Evolutionary conservation across 1,284 basidiomycete species (phyloP).

Genomic region (Macrocybe sp.): DNA sequence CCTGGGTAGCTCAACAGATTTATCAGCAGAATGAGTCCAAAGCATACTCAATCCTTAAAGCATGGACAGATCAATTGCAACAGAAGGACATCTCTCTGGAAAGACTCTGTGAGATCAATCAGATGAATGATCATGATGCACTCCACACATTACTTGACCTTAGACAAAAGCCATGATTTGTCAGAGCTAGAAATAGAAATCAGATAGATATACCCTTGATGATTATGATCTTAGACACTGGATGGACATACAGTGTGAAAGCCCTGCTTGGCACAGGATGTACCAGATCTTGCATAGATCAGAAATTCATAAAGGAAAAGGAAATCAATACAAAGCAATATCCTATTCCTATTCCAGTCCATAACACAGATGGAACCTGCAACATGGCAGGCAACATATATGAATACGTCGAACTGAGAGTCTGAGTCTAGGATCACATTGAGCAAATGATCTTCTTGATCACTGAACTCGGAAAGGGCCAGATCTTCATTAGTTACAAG

Average conservation of each 20-base stretch:
- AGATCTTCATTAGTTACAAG: background rate
- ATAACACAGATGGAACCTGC: conserved; percentile 18
- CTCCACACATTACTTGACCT: no score
- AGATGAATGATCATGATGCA: no score
- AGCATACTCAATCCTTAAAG: no score
- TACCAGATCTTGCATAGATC: conserved; percentile 13
- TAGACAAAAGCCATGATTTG: no score
- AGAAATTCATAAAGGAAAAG: conserved; percentile 9
- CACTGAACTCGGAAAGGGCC: conserved; percentile 16
- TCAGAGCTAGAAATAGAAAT: no score
- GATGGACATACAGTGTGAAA: background rate
- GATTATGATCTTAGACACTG: conserved; percentile 9
- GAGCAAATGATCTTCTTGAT: conserved; percentile 17
- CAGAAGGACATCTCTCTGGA: no score
- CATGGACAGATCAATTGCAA: no score
- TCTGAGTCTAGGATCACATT: conserved; percentile 13
- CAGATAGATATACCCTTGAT: no score
- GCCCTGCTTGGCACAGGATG: conserved; percentile 14
- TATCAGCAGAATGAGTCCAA: no score
- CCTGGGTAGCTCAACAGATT: no score
- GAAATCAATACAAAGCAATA: conserved; percentile 7
- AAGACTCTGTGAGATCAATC: no score
- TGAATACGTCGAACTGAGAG: conserved; percentile 8
- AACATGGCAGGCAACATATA: conserved; percentile 19
- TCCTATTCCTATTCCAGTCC: conserved; percentile 15